Evolutionary conservation across 345 rosid species (phyloP).

Genomic region (Moringa oleifera): DNA sequence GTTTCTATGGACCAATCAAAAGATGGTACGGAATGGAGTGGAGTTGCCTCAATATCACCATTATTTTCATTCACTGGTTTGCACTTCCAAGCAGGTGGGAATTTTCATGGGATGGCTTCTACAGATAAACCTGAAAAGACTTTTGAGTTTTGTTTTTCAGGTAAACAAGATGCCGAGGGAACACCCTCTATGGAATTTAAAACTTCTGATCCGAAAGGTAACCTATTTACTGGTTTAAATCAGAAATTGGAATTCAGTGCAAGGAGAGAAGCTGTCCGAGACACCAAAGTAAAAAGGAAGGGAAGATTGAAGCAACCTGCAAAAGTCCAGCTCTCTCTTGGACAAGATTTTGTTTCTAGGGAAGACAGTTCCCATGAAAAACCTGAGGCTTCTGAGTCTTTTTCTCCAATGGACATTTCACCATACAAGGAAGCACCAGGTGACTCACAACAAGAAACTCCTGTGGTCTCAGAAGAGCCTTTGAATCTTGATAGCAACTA

Average conservation of each 20-base stretch:
- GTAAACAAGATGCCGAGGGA: conserved; percentile 26
- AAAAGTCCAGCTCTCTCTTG: conserved; percentile 42
- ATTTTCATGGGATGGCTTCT: conserved; percentile 17
- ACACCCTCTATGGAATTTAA: conserved; percentile 45
- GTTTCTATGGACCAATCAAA: conserved; percentile 11
- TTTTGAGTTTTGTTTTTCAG: conserved; percentile 26
- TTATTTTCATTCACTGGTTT: neutral
- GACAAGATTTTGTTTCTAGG: conserved; percentile 46
- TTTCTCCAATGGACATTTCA: conserved; percentile 86
- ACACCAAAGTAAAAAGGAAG: conserved; percentile 43
- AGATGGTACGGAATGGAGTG: neutral
- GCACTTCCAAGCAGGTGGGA: neutral
- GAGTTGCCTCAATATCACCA: conserved; percentile 11
- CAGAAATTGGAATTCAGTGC: conserved; percentile 55
- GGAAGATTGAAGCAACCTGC: conserved; percentile 60
- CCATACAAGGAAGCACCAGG: conserved; percentile 50
- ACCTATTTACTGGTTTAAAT: conserved; percentile 35
- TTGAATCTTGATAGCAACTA: conserved; percentile 26
- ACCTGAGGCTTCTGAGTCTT: conserved; percentile 53
- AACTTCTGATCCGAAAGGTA: conserved; percentile 43
- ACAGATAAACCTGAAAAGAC: conserved; percentile 14
- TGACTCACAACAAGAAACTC: conserved; percentile 38
- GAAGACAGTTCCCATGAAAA: conserved; percentile 35
- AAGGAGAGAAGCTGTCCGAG: conserved; percentile 42
- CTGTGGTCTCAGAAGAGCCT: conserved; percentile 60